A percentile compares a stretch with the other conserved stretches of the same genome.
phyloP scores from a whole-genome alignment of 352 stramenopile species.

The Phytophthora crassamura region DNA sequence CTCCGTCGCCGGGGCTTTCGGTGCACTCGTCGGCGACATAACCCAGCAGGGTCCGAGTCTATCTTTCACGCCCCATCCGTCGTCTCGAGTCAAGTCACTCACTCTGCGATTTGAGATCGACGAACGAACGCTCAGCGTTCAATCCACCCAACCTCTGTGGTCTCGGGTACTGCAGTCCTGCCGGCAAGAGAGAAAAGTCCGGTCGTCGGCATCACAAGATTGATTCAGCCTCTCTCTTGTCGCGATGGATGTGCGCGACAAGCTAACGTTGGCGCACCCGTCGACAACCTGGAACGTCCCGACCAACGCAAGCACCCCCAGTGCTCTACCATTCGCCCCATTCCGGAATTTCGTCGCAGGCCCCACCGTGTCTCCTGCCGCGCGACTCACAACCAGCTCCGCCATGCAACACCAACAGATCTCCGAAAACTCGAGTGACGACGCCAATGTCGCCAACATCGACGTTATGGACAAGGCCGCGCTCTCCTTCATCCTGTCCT shows the following conservation, averaged over 20 bases:
- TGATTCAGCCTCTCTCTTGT: constrained; percentile 32
- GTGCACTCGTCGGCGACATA: constrained; percentile 33
- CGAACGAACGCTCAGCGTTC: constrained; percentile 14
- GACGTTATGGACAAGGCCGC: constrained; percentile 35
- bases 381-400: constrained; percentile 4
- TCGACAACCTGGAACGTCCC: constrained; percentile 18
- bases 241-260: constrained; percentile 39
- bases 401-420: constrained; percentile 26
- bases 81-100: constrained; percentile 12
- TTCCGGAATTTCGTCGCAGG: constrained; percentile 31
- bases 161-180: constrained; percentile 23
- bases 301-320: constrained; percentile 28
- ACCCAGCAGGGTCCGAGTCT: constrained; percentile 14
- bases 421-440: constrained; percentile 14
- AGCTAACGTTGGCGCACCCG: constrained; percentile 35
- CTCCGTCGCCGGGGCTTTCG: constrained; percentile 28
- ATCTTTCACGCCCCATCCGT: constrained; percentile 19
- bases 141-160: constrained; percentile 4
- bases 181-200: constrained; percentile 32
- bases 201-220: constrained; percentile 31
- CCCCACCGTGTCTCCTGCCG: constrained; percentile 28
- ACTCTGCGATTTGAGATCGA: constrained; percentile 17
- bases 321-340: constrained; percentile 17
- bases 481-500: constrained; percentile 45
- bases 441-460: constrained; percentile 8